Base-by-base conservation (phyloP, 441 rosid species). In the Bocquillonia castaneifolia region DNA sequence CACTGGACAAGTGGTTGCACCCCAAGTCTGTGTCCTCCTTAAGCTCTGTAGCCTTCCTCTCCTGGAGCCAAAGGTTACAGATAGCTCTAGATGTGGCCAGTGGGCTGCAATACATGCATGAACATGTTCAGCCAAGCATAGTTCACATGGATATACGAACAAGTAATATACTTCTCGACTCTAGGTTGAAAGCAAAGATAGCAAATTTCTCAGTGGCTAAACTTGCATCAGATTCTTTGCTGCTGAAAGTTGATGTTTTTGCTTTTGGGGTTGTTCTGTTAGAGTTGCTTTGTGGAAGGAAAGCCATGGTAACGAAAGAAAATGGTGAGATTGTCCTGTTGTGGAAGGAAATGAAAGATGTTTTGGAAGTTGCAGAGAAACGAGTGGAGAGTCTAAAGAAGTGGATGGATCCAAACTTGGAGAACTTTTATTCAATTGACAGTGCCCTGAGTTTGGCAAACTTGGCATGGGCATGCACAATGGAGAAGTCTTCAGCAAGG, bases 381-480 rank as follows among this genome's bases (percentile, higher is more conserved):
- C 77, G 77, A 58, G 83, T 55, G 45, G 78, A 82, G 72, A 79
- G 68, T 70, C 63, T 86, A 29, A 76, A 78, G 52, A 83, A 66
- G 50, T 83, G 91, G 91, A 80, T 88, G 78, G 93, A 84, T 72
- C 86, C 84, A 1, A 76, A 69, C 58, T 73, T 86, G 82, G 83
- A 80, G 66, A 70, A 78, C 65, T 77, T 77, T 59, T 86, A 80
- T 67, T 82, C 85, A 32, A 69, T 77, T 31, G 84, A 86, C 17
- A 77, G 75, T 59, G 88, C 86, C 22, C 74, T 84, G 40, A 79
- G 81, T 73, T 67, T 86, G 78, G 86, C 79, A 22, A 57, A n/a
- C 32, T 68, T 86, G 75, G 91, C 89, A 18, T 69, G 71, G 59
- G 84, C 78, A 0, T 86, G 93, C 77, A 82, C 85, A 0, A 37